These are phyloP conservation scores for Mucor piriformis DNA, from an alignment of 371 early-diverging fungal genomes.

Conservation along the genomic window DNA sequence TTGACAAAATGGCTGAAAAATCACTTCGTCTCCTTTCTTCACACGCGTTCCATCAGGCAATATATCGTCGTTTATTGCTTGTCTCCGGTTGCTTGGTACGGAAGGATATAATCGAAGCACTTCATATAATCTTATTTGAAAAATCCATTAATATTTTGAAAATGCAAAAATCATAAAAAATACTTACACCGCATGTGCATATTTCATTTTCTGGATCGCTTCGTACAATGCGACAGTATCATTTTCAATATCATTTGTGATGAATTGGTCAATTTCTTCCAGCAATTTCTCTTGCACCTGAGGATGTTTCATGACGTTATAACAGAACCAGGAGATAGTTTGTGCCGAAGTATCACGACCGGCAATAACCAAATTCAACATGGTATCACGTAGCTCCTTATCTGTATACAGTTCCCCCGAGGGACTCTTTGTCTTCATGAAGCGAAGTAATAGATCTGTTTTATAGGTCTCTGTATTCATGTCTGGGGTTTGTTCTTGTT, in stretches of 20 bases:
- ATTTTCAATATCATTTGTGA: constrained; percentile 38
- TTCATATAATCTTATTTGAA: constrained; percentile 64
- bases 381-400: constrained; percentile 61
- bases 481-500: constrained; percentile 18
- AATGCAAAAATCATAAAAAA: not conserved
- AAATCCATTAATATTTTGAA: not conserved
- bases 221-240: constrained; percentile 46
- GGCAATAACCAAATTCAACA: constrained; percentile 73
- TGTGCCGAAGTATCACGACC: constrained; percentile 76
- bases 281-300: constrained; percentile 55
- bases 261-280: constrained; percentile 52
- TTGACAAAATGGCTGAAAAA: constrained; percentile 59
- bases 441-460: constrained; percentile 59
- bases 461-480: constrained; percentile 10
- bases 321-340: constrained; percentile 72
- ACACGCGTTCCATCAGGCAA: constrained; percentile 74
- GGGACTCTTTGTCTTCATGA: constrained; percentile 58
- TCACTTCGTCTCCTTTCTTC: constrained; percentile 54
- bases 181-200: constrained; percentile 60
- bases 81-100: constrained; percentile 70
- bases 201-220: constrained; percentile 52
- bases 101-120: constrained; percentile 71
- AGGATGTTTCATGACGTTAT: constrained; percentile 51
- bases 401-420: constrained; percentile 56
- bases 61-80: constrained; percentile 65